Evolutionary conservation across 2,329 filamentous ascomycete genomes (phyloP).

Genomic region (Colletotrichum spinosum): DNA sequence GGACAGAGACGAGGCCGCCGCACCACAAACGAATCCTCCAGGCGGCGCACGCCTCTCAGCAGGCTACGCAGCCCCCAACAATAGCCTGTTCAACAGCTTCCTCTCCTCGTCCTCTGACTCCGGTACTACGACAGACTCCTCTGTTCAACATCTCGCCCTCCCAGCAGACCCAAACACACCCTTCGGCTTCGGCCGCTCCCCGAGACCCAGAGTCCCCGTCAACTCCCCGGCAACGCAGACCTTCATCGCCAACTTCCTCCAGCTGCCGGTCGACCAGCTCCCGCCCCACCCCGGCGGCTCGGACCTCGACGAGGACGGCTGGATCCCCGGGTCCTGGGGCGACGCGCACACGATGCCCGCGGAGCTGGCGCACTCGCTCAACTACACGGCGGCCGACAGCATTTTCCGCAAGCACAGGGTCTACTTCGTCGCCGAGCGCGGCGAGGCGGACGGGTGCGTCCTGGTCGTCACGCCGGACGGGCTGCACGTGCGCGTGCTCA

Average conservation of each 20-base stretch:
- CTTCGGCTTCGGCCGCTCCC: constrained; percentile 16
- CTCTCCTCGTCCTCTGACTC: background rate
- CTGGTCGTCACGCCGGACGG: constrained; percentile 7
- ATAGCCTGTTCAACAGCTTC: background rate
- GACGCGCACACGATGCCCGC: background rate
- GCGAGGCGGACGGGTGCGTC: background rate
- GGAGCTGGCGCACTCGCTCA: background rate
- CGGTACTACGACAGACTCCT: background rate
- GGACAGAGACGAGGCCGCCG: background rate
- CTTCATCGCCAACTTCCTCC: constrained; percentile 10
- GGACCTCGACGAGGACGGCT: constrained; percentile 5
- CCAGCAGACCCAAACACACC: constrained; percentile 3
- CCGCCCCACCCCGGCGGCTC: background rate
- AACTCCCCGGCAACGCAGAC: background rate
- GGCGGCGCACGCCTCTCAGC: background rate
- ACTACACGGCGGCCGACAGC: background rate
- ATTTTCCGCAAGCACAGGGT: constrained; percentile 7
- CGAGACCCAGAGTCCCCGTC: background rate
- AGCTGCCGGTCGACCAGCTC: background rate
- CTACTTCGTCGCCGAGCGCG: constrained; percentile 3
- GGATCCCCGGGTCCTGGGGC: constrained; percentile 9
- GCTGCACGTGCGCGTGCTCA: background rate
- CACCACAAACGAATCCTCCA: background rate
- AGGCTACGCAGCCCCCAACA: background rate
- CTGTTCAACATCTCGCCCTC: background rate